Conservation (phyloP, 2,329 filamentous ascomycete species). For the Aspergillus oerlinghausenensis region DNA sequence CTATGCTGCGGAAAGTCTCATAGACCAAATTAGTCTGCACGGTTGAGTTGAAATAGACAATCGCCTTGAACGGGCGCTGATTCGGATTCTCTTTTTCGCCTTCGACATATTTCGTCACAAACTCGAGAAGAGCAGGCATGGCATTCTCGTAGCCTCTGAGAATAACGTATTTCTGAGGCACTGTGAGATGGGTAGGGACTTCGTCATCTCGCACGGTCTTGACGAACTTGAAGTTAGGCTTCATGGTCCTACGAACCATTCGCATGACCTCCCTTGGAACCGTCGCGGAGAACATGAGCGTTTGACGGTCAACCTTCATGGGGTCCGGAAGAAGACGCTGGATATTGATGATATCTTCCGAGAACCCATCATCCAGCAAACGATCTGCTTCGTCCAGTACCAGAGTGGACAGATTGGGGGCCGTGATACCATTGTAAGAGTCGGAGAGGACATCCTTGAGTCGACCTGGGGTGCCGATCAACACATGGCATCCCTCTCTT, state of each 20-base stretch:
- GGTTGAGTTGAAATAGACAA: conserved; percentile 83
- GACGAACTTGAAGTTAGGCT: conserved; percentile 79
- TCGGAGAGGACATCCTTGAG: conserved; percentile 77
- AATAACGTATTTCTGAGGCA: conserved; percentile 73
- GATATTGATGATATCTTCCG: conserved; percentile 61
- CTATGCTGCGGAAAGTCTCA: conserved; percentile 53
- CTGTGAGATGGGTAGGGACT: conserved; percentile 73
- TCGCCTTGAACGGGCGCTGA: conserved; percentile 80
- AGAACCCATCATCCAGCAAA: conserved; percentile 64
- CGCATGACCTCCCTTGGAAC: conserved; percentile 77
- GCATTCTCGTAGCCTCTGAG: conserved; percentile 69
- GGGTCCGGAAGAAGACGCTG: conserved; percentile 59
- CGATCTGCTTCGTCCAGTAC: conserved; percentile 66
- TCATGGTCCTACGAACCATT: conserved; percentile 73
- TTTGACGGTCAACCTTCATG: conserved; percentile 67
- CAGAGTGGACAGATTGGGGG: conserved; percentile 55
- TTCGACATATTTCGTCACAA: conserved; percentile 59
- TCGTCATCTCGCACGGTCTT: conserved; percentile 83
- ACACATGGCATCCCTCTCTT: conserved; percentile 73
- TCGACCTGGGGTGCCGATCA: conserved; percentile 87
- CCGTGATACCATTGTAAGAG: conserved; percentile 56
- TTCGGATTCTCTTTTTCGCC: conserved; percentile 35
- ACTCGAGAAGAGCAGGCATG: conserved; percentile 71
- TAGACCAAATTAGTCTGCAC: conserved; percentile 63
- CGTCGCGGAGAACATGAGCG: conserved; percentile 92